Conservation (phyloP, 176 grass and related monocot species). For the Musa itinerans region DNA sequence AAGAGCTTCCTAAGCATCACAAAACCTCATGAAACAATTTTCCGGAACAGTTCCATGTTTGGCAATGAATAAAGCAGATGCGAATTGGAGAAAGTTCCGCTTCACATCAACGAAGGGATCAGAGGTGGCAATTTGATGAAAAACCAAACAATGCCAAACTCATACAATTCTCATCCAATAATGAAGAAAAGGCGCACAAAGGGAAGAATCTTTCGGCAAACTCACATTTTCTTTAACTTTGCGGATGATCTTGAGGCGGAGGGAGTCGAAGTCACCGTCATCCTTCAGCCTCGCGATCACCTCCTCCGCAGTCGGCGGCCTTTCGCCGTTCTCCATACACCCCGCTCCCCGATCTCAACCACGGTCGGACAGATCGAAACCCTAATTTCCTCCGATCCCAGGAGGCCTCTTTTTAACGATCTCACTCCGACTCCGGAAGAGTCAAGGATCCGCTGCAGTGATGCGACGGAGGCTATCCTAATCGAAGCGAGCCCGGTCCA, state of each 20-base stretch:
- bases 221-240: constrained; percentile 67
- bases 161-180: neutral
- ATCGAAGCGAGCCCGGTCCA: no score
- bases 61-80: no score
- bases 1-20: neutral
- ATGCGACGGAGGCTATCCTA: no score
- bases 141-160: neutral
- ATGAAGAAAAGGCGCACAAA: neutral
- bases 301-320: constrained; percentile 35
- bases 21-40: neutral
- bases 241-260: constrained; percentile 49
- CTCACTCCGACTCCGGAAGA: neutral
- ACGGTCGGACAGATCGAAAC: neutral
- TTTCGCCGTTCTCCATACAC: neutral
- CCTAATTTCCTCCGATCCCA: neutral
- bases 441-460: no score
- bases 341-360: neutral
- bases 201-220: neutral
- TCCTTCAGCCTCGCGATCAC: constrained; percentile 56
- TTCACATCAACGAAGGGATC: neutral
- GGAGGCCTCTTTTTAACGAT: neutral
- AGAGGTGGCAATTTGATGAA: no score
- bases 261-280: constrained; percentile 54
- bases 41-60: neutral
- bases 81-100: neutral